Evolutionary conservation across 208 protist species (phyloP).

Genomic region (Leishmania tropica): DNA sequence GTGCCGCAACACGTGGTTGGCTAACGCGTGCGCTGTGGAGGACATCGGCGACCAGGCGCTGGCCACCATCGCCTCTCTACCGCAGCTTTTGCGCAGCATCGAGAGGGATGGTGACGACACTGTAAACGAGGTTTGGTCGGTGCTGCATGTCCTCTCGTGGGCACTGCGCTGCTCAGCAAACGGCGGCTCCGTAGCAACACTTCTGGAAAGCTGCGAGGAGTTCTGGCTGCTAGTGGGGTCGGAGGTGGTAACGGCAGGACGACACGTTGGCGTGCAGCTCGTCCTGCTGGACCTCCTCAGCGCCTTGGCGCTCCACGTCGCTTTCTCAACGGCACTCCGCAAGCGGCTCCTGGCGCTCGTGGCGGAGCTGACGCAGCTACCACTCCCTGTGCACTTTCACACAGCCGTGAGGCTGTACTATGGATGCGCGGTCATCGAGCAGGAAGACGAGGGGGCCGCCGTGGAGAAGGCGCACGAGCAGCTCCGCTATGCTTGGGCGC

Average conservation of each 20-base stretch:
- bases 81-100: conserved; percentile 11
- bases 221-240: conserved; percentile 22
- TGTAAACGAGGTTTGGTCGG: conserved; percentile 31
- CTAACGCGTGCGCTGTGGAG: conserved; percentile 33
- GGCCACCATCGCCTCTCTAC: conserved; percentile 12
- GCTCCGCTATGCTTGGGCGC: conserved; percentile 13
- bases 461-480: conserved; percentile 4
- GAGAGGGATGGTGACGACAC: conserved; percentile 19
- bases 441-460: conserved; percentile 7
- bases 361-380: conserved; percentile 14
- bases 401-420: conserved; percentile 28
- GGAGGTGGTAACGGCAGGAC: conserved; percentile 12
- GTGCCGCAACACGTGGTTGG: conserved; percentile 36
- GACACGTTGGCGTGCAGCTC: conserved; percentile 22
- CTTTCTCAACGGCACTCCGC: conserved; percentile 13
- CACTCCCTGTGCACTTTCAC: conserved; percentile 29
- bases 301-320: conserved; percentile 25
- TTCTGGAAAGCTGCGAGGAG: conserved; percentile 21
- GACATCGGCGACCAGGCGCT: conserved; percentile 20
- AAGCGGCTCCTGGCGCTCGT: conserved; percentile 15
- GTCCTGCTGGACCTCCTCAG: conserved; percentile 29
- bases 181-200: conserved; percentile 1
- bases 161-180: conserved; percentile 23
- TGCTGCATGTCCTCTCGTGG: conserved; percentile 30
- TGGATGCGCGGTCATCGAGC: conserved; percentile 16